Conservation (phyloP, 2,329 filamentous ascomycete species). For the Trichoderma polysporum region DNA sequence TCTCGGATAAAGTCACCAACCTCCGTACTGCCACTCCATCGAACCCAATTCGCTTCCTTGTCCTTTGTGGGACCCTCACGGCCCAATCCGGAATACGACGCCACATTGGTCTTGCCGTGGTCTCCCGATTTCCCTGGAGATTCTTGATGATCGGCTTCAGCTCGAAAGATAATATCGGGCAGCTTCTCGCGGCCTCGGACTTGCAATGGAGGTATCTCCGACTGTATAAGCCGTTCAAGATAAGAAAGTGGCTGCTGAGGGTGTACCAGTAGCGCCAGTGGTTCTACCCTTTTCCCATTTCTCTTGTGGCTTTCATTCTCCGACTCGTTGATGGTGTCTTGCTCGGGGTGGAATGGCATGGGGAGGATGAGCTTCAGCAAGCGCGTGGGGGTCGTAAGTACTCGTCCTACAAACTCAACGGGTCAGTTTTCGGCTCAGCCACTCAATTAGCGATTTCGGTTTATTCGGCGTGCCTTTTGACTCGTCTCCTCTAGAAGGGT, state of each 20-base stretch:
- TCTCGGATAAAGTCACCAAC: conserved; percentile 94
- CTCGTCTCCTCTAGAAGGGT: conserved; percentile 28
- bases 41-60: conserved; percentile 62
- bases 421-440: not conserved
- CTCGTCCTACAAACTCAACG: conserved; percentile 55
- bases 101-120: conserved; percentile 47
- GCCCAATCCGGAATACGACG: conserved; percentile 69
- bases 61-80: conserved; percentile 52
- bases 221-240: conserved; percentile 83
- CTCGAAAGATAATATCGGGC: conserved; percentile 75
- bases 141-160: conserved; percentile 67
- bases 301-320: conserved; percentile 36
- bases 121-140: conserved; percentile 32
- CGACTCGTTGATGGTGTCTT: conserved; percentile 43
- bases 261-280: conserved; percentile 80
- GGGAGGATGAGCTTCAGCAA: conserved; percentile 80
- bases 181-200: conserved; percentile 66
- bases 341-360: conserved; percentile 49
- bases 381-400: conserved; percentile 76
- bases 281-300: conserved; percentile 58
- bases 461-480: conserved; percentile 33
- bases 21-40: conserved; percentile 86
- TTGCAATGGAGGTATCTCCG: conserved; percentile 72
- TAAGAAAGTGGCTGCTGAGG: conserved; percentile 91
- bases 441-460: too few species aligned